phyloP scores from a whole-genome alignment of 495 filamentous ascomycete species.

The Alectoria sarmentosa region DNA sequence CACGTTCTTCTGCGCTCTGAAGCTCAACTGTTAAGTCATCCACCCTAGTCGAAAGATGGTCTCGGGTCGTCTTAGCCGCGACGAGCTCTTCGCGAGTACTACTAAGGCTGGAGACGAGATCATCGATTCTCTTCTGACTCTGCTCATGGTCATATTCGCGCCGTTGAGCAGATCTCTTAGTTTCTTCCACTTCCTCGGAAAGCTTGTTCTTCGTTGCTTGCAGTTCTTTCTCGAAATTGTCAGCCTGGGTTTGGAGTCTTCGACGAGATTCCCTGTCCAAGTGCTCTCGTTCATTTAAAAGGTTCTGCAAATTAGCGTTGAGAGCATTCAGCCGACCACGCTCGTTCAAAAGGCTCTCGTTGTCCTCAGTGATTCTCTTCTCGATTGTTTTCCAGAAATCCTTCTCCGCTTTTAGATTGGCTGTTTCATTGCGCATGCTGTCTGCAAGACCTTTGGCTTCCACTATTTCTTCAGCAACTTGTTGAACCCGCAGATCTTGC shows the following conservation, averaged over 20 bases:
- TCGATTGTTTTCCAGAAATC: constrained; percentile 88
- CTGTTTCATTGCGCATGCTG: constrained; percentile 81
- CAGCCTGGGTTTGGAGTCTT: constrained; percentile 65
- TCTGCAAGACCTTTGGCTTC: constrained; percentile 76
- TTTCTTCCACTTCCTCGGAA: constrained; percentile 73
- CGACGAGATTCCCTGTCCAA: constrained; percentile 74
- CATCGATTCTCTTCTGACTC: constrained; percentile 80
- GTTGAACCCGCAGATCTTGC: constrained; percentile 82
- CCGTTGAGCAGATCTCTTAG: constrained; percentile 66
- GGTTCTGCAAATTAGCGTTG: constrained; percentile 70
- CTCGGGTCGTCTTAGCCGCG: constrained; percentile 72
- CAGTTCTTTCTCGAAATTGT: constrained; percentile 71
- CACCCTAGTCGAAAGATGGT: constrained; percentile 79
- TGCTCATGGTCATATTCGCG: constrained; percentile 86
- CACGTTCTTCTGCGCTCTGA: constrained; percentile 76
- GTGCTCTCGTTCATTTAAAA: constrained; percentile 85
- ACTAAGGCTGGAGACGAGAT: constrained; percentile 70
- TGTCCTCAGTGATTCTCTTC: constrained; percentile 76
- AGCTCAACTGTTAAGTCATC: constrained; percentile 85
- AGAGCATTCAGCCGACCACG: constrained; percentile 70
- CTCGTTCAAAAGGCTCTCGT: constrained; percentile 76
- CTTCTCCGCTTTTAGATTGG: constrained; percentile 90
- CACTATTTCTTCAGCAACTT: constrained; percentile 87
- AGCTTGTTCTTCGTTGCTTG: constrained; percentile 74
- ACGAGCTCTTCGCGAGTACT: constrained; percentile 76